Conservation (phyloP, 2,329 filamentous ascomycete species). For the Penicillium janthinellum region DNA sequence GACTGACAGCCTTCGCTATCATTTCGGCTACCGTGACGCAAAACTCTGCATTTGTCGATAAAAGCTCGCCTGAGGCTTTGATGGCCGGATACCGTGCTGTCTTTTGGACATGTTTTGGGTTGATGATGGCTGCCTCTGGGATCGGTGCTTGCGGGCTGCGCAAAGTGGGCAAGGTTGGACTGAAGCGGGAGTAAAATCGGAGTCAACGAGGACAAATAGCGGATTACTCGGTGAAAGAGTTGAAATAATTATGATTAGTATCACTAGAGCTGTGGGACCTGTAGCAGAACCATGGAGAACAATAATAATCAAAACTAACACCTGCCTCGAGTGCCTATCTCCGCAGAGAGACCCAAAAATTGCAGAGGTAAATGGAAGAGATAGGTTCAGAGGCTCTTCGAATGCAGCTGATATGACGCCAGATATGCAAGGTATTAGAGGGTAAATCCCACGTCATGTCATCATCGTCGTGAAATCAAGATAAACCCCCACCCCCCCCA, state of each 20-base stretch:
- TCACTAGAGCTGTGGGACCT: no score
- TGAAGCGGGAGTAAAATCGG: constrained; percentile 42
- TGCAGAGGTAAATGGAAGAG: not conserved
- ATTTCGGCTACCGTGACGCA: constrained; percentile 49
- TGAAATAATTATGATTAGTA: not conserved
- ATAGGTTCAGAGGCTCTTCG: not conserved
- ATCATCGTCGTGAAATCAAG: constrained; percentile 3
- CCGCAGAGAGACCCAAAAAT: not conserved
- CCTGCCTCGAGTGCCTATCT: not conserved
- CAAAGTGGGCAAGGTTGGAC: constrained; percentile 53
- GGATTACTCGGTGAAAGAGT: not conserved
- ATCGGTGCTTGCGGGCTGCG: constrained; percentile 49
- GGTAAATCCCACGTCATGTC: constrained; percentile 1
- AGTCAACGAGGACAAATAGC: not conserved
- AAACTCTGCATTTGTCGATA: constrained; percentile 31
- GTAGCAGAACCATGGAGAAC: not conserved
- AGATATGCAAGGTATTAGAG: constrained; percentile 7
- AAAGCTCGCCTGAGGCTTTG: constrained; percentile 36
- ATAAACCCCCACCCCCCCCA: not conserved
- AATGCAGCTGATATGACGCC: not conserved
- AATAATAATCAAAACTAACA: not conserved
- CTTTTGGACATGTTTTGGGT: constrained; percentile 57
- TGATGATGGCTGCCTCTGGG: constrained; percentile 42
- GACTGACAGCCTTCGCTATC: constrained; percentile 54
- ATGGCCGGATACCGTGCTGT: constrained; percentile 56